Conservation (phyloP, 139 green algal species). For the Chlorella sp. region DNA sequence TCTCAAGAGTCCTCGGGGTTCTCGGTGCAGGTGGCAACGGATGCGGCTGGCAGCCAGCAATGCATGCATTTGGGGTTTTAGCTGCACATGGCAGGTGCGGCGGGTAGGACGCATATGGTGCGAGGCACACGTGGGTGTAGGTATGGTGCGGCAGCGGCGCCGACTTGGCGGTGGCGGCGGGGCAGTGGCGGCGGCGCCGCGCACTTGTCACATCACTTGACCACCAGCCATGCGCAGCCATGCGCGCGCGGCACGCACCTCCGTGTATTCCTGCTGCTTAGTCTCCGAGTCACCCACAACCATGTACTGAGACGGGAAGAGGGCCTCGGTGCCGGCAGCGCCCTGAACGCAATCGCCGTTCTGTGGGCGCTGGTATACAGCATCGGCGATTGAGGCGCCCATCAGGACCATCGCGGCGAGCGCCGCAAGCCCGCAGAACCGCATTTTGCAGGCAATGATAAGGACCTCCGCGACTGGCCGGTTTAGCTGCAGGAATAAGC, state of each 20-base stretch:
- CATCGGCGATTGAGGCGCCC: not conserved
- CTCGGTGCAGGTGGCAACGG: not conserved
- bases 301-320: conserved; percentile 43
- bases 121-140: not conserved
- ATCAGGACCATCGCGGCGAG: not conserved
- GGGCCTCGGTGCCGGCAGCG: not conserved
- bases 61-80: too few species aligned
- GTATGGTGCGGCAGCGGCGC: not conserved
- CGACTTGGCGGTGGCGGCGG: not conserved
- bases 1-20: too few species aligned
- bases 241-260: too few species aligned
- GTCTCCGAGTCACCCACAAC: conserved; percentile 24
- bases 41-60: not conserved
- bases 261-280: not conserved
- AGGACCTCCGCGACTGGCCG: not conserved
- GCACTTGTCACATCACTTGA: not conserved
- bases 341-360: conserved; percentile 44
- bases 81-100: not conserved
- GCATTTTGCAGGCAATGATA: not conserved
- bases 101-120: not conserved
- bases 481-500: not conserved
- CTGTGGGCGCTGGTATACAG: conserved; percentile 20
- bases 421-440: too few species aligned
- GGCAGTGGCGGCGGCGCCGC: not conserved
- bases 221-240: not conserved